phyloP scores from a whole-genome alignment of 2,329 filamentous ascomycete species.

The Sporothrix brasiliensis region DNA sequence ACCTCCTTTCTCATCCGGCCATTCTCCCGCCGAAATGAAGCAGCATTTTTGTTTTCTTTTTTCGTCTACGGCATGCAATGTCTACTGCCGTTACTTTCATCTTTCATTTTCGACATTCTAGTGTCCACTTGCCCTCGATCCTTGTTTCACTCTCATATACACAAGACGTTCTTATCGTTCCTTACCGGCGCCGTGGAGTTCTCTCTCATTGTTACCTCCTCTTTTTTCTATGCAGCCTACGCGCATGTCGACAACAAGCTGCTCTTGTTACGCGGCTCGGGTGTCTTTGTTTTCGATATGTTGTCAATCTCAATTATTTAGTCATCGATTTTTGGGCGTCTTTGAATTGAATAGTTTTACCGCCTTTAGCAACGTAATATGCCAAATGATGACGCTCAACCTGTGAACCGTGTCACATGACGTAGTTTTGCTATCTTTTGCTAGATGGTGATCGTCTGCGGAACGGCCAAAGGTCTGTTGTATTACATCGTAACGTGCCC shows the following conservation, averaged over 20 bases:
- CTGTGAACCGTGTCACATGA: slow-evolving; percentile 16
- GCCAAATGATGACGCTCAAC: neutral
- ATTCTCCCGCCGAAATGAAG: slow-evolving; percentile 11
- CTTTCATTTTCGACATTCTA: neutral
- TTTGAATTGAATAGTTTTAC: slow-evolving; percentile 18
- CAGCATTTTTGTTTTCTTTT: slow-evolving; percentile 9
- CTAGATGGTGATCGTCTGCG: neutral
- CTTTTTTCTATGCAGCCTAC: neutral
- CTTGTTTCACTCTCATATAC: neutral
- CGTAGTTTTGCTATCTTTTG: neutral
- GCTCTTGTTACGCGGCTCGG: neutral
- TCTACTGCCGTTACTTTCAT: slow-evolving; percentile 14
- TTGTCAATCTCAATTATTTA: neutral
- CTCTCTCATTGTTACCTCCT: neutral
- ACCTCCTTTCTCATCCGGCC: slow-evolving; percentile 5
- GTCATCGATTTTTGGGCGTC: neutral
- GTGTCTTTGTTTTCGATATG: neutral
- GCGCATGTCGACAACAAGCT: neutral
- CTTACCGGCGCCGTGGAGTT: slow-evolving; percentile 26
- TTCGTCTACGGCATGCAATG: neutral
- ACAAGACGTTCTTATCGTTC: slow-evolving; percentile 10
- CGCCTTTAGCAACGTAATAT: neutral
- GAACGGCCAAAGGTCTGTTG: neutral
- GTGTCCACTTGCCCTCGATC: neutral
- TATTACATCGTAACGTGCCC: neutral